Conservation (phyloP, 345 rosid species). For the Theobroma cacao region DNA sequence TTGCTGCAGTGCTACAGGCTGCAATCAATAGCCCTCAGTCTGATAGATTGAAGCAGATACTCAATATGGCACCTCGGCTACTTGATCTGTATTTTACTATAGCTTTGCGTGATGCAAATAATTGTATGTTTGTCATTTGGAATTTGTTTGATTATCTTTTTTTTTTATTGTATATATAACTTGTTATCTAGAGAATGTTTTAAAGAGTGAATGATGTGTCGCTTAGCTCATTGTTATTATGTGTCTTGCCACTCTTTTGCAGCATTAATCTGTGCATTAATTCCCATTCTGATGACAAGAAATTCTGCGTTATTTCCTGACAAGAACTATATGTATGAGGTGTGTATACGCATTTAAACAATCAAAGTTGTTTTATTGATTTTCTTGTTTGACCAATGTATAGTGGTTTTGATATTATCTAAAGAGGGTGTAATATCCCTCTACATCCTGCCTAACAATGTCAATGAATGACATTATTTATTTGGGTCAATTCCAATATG, state of each 20-base stretch:
- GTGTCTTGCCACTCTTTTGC: slow-evolving; percentile 31
- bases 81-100: slow-evolving; percentile 71
- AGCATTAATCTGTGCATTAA: slow-evolving; percentile 86
- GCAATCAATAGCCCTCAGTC: slow-evolving; percentile 62
- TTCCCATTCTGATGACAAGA: slow-evolving; percentile 86
- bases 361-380: slow-evolving; percentile 8
- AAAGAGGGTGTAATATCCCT: not conserved
- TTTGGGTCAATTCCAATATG: not conserved
- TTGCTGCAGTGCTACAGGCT: slow-evolving; percentile 73
- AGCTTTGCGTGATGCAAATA: slow-evolving; percentile 68
- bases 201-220: not conserved
- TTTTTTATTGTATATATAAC: not conserved
- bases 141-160: slow-evolving; percentile 11
- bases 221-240: not conserved
- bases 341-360: slow-evolving; percentile 24
- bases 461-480: not conserved
- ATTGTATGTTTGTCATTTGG: slow-evolving; percentile 56
- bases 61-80: slow-evolving; percentile 68
- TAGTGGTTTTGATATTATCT: not conserved
- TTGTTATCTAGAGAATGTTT: not conserved
- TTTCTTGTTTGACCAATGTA: not conserved
- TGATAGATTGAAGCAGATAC: slow-evolving; percentile 72
- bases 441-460: not conserved
- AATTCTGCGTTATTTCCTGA: slow-evolving; percentile 72
- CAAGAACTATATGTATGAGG: slow-evolving; percentile 77